Evolutionary conservation across 2,329 filamentous ascomycete species (phyloP), one percentile per base, ranked within the genome.

Genomic region (Alternaria sp.): DNA sequence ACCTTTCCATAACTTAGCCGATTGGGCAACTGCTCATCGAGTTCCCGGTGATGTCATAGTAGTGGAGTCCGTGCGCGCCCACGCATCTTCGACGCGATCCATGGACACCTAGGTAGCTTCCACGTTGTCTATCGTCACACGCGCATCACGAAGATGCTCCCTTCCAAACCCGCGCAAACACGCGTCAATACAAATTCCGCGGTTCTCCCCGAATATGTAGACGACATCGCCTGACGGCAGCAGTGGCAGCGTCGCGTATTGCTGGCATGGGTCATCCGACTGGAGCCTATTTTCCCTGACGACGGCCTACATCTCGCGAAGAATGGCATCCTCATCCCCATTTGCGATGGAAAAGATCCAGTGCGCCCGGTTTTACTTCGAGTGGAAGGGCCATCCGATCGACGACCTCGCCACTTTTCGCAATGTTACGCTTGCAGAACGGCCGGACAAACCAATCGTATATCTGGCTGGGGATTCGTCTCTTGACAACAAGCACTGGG

Each of bases 381-480:
- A 80, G 67, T 80, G 72, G 69, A 74, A 73, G 62, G 78, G 79
- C 15, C 77, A 81, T 55, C 73, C 72, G 8, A 67, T 80, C 26
- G 51, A 68, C 4, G 73, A 80, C 56, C 68, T 81, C 3, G 44
- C 50, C 3, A 69, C 25, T 3, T 76, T 80, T n/a, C 73, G 62
- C 45, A 25, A 67, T 9, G 72, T 72, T 5, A 71, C 71, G 1
- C 62, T 65, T 2, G 30, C 59, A 2, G 57, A 70, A 21, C 69
- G 74, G 8, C 75, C 73, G 0, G 57, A 67, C 13, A 75, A 73
- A 28, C 77, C 77, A 15, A 74, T 79, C 40, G 60, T 79, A n/a
- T 81, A 74, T 47, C 68, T 81, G 6, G 79, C 76, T 6, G 78
- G 78, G 54, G 78, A 81, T 57, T 81, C 79, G 6, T 80, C 78